Percentiles rank a stretch among this genome's conserved stretches.
phyloP scores from a whole-genome alignment of 148 eudicot genomes.

The Tetragonia tetragonoides region DNA sequence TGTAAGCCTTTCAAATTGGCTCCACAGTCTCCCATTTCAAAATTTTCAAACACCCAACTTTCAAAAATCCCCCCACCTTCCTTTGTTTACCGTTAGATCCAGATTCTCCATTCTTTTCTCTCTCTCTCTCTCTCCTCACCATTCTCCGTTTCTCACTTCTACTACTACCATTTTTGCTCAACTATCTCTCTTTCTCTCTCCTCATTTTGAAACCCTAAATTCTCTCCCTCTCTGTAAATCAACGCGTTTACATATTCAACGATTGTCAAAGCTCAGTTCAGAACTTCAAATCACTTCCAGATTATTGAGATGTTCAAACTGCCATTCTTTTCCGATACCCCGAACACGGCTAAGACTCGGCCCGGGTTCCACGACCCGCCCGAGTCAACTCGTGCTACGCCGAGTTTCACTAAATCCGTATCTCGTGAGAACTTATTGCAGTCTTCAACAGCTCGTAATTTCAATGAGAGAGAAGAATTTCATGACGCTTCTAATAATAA shows the following conservation, averaged over 20 bases:
- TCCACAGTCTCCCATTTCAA: constrained; percentile 14
- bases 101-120: constrained; percentile 8
- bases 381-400: constrained; percentile 54
- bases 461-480: constrained; percentile 37
- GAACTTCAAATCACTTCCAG: not conserved
- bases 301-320: constrained; percentile 26
- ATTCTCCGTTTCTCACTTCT: not conserved
- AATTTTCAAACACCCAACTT: constrained; percentile 23
- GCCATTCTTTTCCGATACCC: constrained; percentile 64
- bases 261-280: not conserved
- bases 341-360: constrained; percentile 59
- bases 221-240: not conserved
- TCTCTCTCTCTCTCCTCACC: not conserved
- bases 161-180: not conserved
- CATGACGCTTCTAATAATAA: constrained; percentile 28
- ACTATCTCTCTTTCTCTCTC: not conserved
- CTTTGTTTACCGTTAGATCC: constrained; percentile 17
- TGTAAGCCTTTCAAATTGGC: constrained; percentile 16
- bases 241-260: not conserved
- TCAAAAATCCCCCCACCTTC: constrained; percentile 12
- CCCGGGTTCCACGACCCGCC: constrained; percentile 54
- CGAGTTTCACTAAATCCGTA: constrained; percentile 53
- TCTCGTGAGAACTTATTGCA: constrained; percentile 41
- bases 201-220: constrained; percentile 14
- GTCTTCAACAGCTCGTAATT: constrained; percentile 45